phyloP scores from a whole-genome alignment of 2,329 filamentous ascomycete genomes.

The Colletotrichum truncatum region DNA sequence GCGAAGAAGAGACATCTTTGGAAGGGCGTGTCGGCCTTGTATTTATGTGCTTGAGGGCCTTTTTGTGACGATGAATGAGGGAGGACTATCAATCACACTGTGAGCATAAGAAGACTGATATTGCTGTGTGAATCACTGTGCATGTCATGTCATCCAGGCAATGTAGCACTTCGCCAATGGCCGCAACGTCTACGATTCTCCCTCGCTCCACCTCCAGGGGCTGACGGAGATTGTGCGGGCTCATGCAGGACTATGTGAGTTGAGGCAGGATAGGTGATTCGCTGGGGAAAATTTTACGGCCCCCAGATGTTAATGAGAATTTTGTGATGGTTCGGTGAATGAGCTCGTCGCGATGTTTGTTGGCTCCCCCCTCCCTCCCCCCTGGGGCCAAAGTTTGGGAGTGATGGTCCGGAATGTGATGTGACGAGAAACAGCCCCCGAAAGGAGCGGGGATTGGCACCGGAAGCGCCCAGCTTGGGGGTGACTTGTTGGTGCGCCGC shows the following conservation, averaged over 20 bases:
- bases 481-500: too few species aligned
- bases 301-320: neutral
- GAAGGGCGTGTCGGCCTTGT: neutral
- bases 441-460: slow-evolving; percentile 25
- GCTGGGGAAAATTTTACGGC: neutral
- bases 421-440: slow-evolving; percentile 12
- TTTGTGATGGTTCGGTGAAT: neutral
- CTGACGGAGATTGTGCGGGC: neutral
- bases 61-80: neutral
- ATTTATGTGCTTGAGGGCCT: too few species aligned
- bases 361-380: neutral
- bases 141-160: neutral
- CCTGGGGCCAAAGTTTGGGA: neutral
- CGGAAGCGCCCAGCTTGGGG: slow-evolving; percentile 24
- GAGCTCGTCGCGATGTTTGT: slow-evolving; percentile 3
- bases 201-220: neutral
- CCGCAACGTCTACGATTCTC: neutral
- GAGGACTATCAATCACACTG: neutral
- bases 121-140: neutral
- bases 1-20: neutral
- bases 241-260: neutral
- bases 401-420: slow-evolving; percentile 25
- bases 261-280: slow-evolving; percentile 9
- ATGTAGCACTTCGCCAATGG: slow-evolving; percentile 1
- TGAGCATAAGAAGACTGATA: neutral